These are phyloP conservation scores for Camelina laxa DNA, from an alignment of 345 rosid species.

Conservation along the genomic window DNA sequence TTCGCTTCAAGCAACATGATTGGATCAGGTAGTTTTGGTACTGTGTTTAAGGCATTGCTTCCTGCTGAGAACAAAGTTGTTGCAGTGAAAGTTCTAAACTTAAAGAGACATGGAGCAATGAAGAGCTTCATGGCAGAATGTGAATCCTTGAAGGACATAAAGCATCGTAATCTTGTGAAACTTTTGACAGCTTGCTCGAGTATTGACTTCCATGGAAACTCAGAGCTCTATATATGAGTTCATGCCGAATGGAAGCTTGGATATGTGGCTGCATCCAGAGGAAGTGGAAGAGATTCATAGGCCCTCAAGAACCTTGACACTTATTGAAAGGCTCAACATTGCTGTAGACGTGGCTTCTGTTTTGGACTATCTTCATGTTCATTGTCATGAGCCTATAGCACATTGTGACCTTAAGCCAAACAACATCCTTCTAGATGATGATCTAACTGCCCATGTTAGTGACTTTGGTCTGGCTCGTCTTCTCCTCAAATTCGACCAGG, in stretches of 20 bases:
- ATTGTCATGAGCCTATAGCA: conserved; percentile 3
- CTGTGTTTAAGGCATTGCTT: not conserved
- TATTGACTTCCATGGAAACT: conserved; percentile 49
- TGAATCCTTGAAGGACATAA: conserved; percentile 39
- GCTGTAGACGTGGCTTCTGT: conserved; percentile 35
- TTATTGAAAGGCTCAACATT: conserved; percentile 43
- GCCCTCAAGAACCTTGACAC: conserved; percentile 12
- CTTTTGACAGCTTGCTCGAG: conserved; percentile 53
- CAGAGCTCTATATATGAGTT: conserved; percentile 55
- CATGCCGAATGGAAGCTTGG: conserved; percentile 55
- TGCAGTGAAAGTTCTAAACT: conserved; percentile 45
- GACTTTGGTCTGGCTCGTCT: conserved; percentile 36
- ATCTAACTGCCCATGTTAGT: conserved; percentile 23
- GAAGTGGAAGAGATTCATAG: not conserved
- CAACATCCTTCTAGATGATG: conserved; percentile 23
- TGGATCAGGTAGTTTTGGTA: not conserved
- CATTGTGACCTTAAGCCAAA: conserved; percentile 34
- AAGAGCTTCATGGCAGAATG: conserved; percentile 57
- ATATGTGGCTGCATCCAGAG: conserved; percentile 46
- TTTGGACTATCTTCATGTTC: conserved; percentile 25
- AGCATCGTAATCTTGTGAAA: conserved; percentile 58
- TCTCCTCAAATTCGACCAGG: not conserved
- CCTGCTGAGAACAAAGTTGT: not conserved
- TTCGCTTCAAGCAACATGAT: not conserved
- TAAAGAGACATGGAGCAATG: conserved; percentile 39